Percentiles rank a stretch among this genome's conserved stretches.
Evolutionary conservation across 371 early-diverging fungal species (phyloP).

Genomic region (Mucor indicus): DNA sequence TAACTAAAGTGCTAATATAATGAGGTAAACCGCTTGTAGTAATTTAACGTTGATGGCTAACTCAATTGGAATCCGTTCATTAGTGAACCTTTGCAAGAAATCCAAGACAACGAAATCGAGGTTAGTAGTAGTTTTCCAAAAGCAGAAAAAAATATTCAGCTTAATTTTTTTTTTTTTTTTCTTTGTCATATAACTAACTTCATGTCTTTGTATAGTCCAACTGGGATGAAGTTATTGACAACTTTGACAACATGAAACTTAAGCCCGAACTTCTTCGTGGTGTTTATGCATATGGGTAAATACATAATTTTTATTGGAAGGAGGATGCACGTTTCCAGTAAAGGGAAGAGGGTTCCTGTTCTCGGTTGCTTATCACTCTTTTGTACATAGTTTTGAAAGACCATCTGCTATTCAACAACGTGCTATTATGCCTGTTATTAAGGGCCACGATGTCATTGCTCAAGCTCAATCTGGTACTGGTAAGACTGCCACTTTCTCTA

Average conservation of each 20-base stretch:
- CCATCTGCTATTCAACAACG: constrained; percentile 92
- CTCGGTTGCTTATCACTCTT: too few relatives aligned
- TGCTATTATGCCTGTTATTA: constrained; percentile 85
- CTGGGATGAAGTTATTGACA: constrained; percentile 73
- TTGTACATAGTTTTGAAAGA: constrained; percentile 74
- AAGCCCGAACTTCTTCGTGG: constrained; percentile 84
- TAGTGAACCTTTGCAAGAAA: constrained; percentile 38
- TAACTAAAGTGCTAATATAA: too few relatives aligned
- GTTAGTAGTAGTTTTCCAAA: constrained; percentile 16
- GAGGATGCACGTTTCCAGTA: too few relatives aligned
- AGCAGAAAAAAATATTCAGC: constrained; percentile 10
- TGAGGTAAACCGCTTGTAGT: too few relatives aligned
- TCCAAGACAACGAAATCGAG: constrained; percentile 44
- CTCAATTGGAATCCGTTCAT: too few relatives aligned
- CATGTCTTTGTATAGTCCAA: constrained; percentile 72
- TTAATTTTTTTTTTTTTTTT: constrained; percentile 13
- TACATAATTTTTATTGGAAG: too few relatives aligned
- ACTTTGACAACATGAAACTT: constrained; percentile 85
- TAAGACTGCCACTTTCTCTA: constrained; percentile 96
- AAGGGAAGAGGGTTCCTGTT: too few relatives aligned
- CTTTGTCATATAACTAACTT: too few relatives aligned
- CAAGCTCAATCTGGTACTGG: constrained; percentile 98
- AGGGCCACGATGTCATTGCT: constrained; percentile 88
- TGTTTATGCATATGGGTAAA: constrained; percentile 85
- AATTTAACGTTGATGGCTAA: too few relatives aligned